phyloP scores from a whole-genome alignment of 2,329 filamentous ascomycete species.

The Diaporthe nobilis region DNA sequence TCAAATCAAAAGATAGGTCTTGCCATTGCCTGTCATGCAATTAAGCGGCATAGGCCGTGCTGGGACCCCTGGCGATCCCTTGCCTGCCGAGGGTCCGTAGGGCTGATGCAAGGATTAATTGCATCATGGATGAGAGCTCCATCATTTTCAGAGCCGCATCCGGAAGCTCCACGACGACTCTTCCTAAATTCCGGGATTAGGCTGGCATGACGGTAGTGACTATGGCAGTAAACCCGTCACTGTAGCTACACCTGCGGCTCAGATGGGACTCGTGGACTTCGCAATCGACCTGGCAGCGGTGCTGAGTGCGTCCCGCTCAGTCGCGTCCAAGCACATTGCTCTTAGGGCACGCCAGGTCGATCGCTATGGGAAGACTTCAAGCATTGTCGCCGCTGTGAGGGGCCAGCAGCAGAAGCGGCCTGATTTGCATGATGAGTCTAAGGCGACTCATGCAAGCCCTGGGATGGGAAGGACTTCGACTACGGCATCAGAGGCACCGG shows the following conservation, averaged over 20 bases:
- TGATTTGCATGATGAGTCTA: not conserved
- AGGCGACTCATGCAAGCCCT: not conserved
- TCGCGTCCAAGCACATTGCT: conserved; percentile 75
- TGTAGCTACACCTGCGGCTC: conserved; percentile 28
- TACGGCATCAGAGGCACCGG: not conserved
- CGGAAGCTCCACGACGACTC: not conserved
- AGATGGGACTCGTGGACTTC: conserved; percentile 75
- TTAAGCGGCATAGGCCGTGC: conserved; percentile 3
- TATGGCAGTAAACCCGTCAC: conserved; percentile 5
- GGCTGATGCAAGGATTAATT: conserved; percentile 42
- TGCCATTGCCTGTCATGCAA: conserved; percentile 19
- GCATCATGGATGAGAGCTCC: conserved; percentile 40
- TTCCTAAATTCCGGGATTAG: not conserved
- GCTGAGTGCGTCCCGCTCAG: conserved; percentile 76
- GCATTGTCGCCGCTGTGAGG: conserved; percentile 54
- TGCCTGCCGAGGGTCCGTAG: conserved; percentile 39
- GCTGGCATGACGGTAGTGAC: not conserved
- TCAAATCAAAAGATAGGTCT: not conserved
- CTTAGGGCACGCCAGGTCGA: conserved; percentile 69
- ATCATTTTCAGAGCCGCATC: conserved; percentile 27
- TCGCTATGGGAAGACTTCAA: conserved; percentile 63
- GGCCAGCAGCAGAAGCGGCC: not conserved
- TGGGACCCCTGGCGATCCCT: conserved; percentile 15
- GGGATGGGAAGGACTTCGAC: not conserved
- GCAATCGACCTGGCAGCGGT: conserved; percentile 79